Evolutionary conservation across 1,139 yeast genomes (phyloP).

Genomic region (Nakaseomyces sp.): DNA sequence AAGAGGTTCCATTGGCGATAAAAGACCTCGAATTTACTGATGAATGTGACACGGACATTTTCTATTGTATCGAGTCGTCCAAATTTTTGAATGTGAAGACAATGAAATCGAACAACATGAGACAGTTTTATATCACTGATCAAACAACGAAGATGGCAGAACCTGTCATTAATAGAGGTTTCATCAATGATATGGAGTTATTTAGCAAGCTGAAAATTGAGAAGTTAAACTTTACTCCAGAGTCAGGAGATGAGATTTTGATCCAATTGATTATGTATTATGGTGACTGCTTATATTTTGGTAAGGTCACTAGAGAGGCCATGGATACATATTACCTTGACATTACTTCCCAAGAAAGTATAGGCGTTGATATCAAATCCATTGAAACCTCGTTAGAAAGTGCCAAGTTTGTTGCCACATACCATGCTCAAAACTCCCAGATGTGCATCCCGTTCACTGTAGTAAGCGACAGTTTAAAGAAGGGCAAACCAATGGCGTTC

Average conservation of each 20-base stretch:
- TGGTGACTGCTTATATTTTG: neutral
- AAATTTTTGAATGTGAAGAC: neutral
- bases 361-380: neutral
- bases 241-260: neutral
- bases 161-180: neutral
- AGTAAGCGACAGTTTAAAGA: neutral
- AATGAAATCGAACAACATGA: neutral
- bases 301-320: neutral
- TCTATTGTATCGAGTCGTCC: neutral
- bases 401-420: conserved; percentile 1
- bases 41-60: neutral
- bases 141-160: neutral
- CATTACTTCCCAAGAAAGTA: neutral
- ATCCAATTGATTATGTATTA: neutral
- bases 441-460: neutral
- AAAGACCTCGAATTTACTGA: neutral
- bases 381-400: neutral
- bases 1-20: neutral
- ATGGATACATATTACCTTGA: neutral
- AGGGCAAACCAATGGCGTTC: neutral
- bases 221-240: neutral
- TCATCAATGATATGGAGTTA: neutral
- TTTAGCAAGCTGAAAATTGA: neutral
- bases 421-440: neutral
- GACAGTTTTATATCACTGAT: neutral